These are phyloP conservation scores for Fusarium dimerum DNA, from an alignment of 2,329 filamentous ascomycete species.

Conservation along the genomic window DNA sequence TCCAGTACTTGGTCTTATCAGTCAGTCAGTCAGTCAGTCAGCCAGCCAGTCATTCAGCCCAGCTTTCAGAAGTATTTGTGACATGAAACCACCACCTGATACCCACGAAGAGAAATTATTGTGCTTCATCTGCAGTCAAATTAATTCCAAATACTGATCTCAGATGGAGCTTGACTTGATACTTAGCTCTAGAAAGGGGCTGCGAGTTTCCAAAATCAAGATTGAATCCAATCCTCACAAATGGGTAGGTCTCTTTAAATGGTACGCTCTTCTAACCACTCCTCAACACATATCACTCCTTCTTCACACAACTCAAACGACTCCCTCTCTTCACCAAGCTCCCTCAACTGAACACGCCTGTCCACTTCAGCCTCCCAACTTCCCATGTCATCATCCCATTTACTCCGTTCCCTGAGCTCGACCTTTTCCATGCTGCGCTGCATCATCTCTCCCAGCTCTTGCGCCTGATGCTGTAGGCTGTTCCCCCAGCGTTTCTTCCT, in stretches of 20 bases:
- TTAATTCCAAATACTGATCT: no score
- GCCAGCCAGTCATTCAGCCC: no score
- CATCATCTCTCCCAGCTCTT: conserved; percentile 50
- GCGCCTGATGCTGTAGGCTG: conserved; percentile 48
- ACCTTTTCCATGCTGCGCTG: conserved; percentile 47
- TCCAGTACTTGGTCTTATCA: no score
- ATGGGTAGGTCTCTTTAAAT: conserved; percentile 2
- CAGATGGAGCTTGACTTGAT: no score
- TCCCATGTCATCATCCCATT: conserved; percentile 43
- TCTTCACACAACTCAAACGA: conserved; percentile 28
- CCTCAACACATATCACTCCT: conserved; percentile 28
- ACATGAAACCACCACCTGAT: no score
- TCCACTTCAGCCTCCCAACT: conserved; percentile 35
- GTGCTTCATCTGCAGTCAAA: no score
- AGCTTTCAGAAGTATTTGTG: no score
- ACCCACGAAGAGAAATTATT: no score
- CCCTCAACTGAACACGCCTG: conserved; percentile 40
- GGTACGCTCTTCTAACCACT: conserved; percentile 32
- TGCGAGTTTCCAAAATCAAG: neutral
- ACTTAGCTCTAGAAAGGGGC: no score
- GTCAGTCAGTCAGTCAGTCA: no score
- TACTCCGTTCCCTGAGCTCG: conserved; percentile 45
- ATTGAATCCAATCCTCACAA: neutral
- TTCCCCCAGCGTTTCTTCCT: conserved; percentile 35
- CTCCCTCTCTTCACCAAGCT: conserved; percentile 36